Conservation (phyloP, 768 basidiomycete species). For the Trametes cingulata region DNA sequence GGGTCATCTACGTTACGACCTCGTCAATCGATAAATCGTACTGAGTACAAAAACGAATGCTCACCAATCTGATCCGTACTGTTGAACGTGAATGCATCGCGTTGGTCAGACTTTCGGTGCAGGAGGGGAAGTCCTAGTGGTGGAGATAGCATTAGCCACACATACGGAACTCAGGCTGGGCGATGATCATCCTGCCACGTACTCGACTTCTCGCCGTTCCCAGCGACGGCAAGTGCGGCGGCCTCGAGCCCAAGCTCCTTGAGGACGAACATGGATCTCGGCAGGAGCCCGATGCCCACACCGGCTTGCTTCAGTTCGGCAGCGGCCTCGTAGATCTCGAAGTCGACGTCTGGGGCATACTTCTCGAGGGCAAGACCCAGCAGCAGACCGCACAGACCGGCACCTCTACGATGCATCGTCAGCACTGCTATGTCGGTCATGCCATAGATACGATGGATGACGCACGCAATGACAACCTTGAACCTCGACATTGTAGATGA, state of each 20-base stretch:
- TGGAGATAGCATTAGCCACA: not conserved
- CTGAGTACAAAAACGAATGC: not conserved
- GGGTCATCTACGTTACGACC: not conserved
- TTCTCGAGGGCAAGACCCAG: constrained; percentile 21
- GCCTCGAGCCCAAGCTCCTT: constrained; percentile 9
- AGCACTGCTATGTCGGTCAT: not conserved
- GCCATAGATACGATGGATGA: not conserved
- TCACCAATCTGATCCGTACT: not conserved
- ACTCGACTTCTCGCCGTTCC: not conserved
- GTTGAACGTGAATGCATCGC: not conserved
- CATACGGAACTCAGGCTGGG: too few species aligned
- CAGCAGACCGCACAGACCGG: constrained; percentile 23
- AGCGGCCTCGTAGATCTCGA: constrained; percentile 27
- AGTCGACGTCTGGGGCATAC: constrained; percentile 15
- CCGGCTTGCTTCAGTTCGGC: constrained; percentile 19
- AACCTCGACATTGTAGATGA: not conserved
- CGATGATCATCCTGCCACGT: not conserved
- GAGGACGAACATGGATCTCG: constrained; percentile 16
- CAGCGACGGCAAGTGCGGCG: not conserved
- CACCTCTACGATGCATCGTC: constrained; percentile 10
- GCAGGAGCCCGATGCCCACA: constrained; percentile 22
- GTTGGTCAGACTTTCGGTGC: constrained; percentile 17
- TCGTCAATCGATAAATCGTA: not conserved
- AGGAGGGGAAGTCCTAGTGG: not conserved
- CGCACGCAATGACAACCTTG: constrained; percentile 14